Evolutionary conservation across 129 eudicot species (phyloP), one percentile per base, ranked within the genome.

Genomic region (Helianthus tuberosus): DNA sequence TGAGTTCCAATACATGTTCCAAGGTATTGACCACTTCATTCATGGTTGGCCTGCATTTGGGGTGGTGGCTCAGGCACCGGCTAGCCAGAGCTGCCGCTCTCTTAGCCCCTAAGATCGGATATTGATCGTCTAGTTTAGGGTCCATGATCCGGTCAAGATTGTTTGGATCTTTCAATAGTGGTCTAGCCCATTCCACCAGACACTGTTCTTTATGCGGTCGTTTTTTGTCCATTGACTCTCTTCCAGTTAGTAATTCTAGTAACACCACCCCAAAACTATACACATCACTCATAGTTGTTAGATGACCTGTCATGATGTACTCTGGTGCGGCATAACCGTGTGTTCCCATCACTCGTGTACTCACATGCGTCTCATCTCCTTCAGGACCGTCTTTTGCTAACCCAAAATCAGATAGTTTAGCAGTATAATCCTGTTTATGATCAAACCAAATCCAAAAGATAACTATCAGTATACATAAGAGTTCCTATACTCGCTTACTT

Each of bases 291-390:
- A 55, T 77, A 1, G 86, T 80, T 27, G 91, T 84, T 25, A 87
- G 54, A 72, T 84, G 91, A 79, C 96, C 98, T 11, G 96, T 87
- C 98, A 89, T 89, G 73, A 92, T 80, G 75, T 92, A 92, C 74
- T 92, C 96, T 0, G 98, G 98, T 16, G 98, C 96, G 11, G 93
- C 98, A 15, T 93, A 93, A 60, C 96, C 96, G 17, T 87, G 91
- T 25, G 98, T 93, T 7, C 96, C 96, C 88, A 93, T 88, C 46
- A 93, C 84, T 32, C 96, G 86, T 1, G 98, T 89, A 3, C 92
- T 84, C 12, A 93, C 87, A 66, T 93, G 96, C 8, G 90, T 87
- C 49, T 93, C 82, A 62, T 87, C 95, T 52, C 92, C 98, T 72
- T 84, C 89, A 0, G 96, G 98, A 5, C 96, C 98, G 49, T 93